phyloP scores from a whole-genome alignment of 352 stramenopile genomes.

The Pythium oligandrum region DNA sequence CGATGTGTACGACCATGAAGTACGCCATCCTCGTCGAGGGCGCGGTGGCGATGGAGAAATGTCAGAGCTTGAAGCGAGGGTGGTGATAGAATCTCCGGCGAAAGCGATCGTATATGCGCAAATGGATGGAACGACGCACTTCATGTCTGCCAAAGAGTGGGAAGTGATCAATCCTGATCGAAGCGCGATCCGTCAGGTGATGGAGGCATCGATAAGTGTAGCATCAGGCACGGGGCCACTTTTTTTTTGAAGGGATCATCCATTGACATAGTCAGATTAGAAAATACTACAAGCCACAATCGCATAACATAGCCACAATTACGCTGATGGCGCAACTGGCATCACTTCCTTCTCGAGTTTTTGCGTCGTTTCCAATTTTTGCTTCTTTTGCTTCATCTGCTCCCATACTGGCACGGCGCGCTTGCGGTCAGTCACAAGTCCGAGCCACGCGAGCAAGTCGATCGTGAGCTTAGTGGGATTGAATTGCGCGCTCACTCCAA shows the following conservation, averaged over 20 bases:
- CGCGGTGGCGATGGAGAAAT: slow-evolving; percentile 13
- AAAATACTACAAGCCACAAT: too few relatives aligned
- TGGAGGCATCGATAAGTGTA: slow-evolving; percentile 27
- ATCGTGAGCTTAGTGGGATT: slow-evolving; percentile 99
- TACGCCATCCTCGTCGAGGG: slow-evolving; percentile 6
- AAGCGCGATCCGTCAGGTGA: slow-evolving; percentile 43
- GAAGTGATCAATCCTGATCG: slow-evolving; percentile 53
- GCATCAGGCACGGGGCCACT: too few relatives aligned
- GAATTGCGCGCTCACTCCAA: slow-evolving; percentile 94
- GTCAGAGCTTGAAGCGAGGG: slow-evolving; percentile 12
- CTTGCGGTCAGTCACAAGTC: slow-evolving; percentile 94
- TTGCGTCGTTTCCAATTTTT: too few relatives aligned
- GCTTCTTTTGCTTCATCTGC: slow-evolving; percentile 73
- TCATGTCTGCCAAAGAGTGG: slow-evolving; percentile 70
- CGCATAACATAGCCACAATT: too few relatives aligned
- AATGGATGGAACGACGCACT: slow-evolving; percentile 30
- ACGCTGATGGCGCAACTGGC: too few relatives aligned
- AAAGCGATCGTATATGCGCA: slow-evolving; percentile 64
- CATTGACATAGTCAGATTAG: too few relatives aligned
- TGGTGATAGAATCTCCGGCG: slow-evolving; percentile 28
- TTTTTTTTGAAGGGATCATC: too few relatives aligned
- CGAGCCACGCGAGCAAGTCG: slow-evolving; percentile 87
- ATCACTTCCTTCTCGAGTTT: too few relatives aligned
- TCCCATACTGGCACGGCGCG: slow-evolving; percentile 92
- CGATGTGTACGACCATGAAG: slow-evolving; percentile 26